These are phyloP conservation scores for Triticum monococcum DNA, from an alignment of 176 grass and related monocot species.

Conservation along the genomic window DNA sequence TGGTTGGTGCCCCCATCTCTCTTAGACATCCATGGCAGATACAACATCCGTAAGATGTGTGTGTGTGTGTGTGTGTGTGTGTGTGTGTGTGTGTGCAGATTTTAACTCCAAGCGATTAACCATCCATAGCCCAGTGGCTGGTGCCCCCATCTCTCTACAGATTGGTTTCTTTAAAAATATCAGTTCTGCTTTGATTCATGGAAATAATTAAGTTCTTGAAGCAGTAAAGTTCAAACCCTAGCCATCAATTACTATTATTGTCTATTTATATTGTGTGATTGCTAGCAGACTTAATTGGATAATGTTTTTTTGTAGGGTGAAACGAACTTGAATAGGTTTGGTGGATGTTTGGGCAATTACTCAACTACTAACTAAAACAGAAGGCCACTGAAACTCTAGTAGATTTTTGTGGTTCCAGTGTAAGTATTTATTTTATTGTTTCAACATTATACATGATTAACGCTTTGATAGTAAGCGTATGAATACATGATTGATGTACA, in stretches of 20 bases:
- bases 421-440: too few relatives aligned
- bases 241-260: slow-evolving; percentile 18
- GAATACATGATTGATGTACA: too few relatives aligned
- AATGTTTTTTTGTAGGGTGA: slow-evolving; percentile 70
- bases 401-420: too few relatives aligned
- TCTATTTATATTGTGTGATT: slow-evolving; percentile 25
- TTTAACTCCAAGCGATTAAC: too few relatives aligned
- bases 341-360: slow-evolving; percentile 96
- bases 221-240: slow-evolving; percentile 52
- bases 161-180: not conserved
- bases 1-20: too few relatives aligned
- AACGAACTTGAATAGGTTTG: slow-evolving; percentile 94
- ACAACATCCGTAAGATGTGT: too few relatives aligned
- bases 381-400: slow-evolving; percentile 57
- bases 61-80: too few relatives aligned
- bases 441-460: too few relatives aligned
- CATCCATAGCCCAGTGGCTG: too few relatives aligned
- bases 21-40: too few relatives aligned
- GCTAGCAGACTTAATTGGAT: slow-evolving; percentile 25
- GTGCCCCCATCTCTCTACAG: not conserved
- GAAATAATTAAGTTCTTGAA: slow-evolving; percentile 78
- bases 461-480: too few relatives aligned
- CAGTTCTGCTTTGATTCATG: slow-evolving; percentile 88
- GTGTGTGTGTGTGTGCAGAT: too few relatives aligned
- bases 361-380: slow-evolving; percentile 88